Conservation (phyloP, 2,329 filamentous ascomycete species). For the Macrophomina phaseolina region DNA sequence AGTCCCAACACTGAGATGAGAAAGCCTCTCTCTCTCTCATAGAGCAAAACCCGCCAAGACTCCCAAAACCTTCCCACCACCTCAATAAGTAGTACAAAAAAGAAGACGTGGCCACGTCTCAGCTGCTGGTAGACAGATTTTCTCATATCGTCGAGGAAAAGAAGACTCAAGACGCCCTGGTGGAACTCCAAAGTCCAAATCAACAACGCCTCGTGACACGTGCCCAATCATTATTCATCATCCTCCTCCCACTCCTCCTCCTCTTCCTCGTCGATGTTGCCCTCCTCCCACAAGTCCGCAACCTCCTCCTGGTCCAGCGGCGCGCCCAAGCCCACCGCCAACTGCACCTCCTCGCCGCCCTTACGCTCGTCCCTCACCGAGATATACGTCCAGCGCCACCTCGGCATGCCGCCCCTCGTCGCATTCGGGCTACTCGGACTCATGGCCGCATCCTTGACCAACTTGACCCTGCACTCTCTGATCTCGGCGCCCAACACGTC, state of each 20-base stretch:
- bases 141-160: neutral
- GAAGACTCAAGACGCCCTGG: neutral
- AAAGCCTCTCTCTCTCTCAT: too few relatives aligned
- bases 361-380: neutral
- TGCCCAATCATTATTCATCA: conserved; percentile 10
- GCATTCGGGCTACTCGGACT: neutral
- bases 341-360: conserved; percentile 6
- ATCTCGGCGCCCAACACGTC: conserved; percentile 26
- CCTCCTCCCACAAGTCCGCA: conserved; percentile 25
- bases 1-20: too few relatives aligned
- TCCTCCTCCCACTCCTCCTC: conserved; percentile 12
- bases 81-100: neutral
- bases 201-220: conserved; percentile 1
- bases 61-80: too few relatives aligned
- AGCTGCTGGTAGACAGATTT: neutral
- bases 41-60: too few relatives aligned
- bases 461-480: conserved; percentile 14
- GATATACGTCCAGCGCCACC: conserved; percentile 18
- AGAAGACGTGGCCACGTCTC: neutral
- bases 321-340: conserved; percentile 20
- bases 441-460: neutral
- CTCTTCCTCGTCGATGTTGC: conserved; percentile 10
- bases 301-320: conserved; percentile 27
- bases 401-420: conserved; percentile 1
- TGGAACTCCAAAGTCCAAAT: neutral